Evolutionary conservation across 495 filamentous ascomycete species (phyloP).

Genomic region (Pyrenula massariospora): DNA sequence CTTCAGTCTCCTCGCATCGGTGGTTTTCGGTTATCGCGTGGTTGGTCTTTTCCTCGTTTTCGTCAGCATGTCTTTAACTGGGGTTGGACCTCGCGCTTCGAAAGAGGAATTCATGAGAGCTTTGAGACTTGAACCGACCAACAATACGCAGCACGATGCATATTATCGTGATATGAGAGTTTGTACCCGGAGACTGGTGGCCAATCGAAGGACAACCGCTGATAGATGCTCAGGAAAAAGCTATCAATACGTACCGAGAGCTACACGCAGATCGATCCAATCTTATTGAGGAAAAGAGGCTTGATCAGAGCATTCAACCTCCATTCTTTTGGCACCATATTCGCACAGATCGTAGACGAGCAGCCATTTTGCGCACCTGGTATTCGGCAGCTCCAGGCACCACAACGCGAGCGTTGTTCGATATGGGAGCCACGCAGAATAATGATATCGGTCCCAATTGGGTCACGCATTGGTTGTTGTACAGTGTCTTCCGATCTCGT

Average conservation of each 20-base stretch:
- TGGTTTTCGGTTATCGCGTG: not conserved
- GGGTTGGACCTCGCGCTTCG: slow-evolving; percentile 30
- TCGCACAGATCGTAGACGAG: slow-evolving; percentile 27
- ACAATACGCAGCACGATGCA: slow-evolving; percentile 28
- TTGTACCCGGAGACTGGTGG: slow-evolving; percentile 4
- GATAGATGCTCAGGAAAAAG: slow-evolving; percentile 25
- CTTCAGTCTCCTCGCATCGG: not conserved
- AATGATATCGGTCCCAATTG: slow-evolving; percentile 41
- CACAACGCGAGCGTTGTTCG: slow-evolving; percentile 25
- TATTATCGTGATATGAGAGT: slow-evolving; percentile 34
- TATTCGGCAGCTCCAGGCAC: slow-evolving; percentile 15
- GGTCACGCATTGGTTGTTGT: slow-evolving; percentile 46
- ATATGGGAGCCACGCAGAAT: slow-evolving; percentile 18
- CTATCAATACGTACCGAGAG: slow-evolving; percentile 30
- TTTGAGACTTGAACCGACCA: slow-evolving; percentile 21
- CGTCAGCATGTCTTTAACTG: not conserved
- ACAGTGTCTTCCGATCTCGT: slow-evolving; percentile 45
- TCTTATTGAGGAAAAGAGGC: slow-evolving; percentile 27
- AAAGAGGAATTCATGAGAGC: slow-evolving; percentile 36
- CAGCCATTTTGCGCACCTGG: slow-evolving; percentile 29
- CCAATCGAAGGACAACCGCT: not conserved
- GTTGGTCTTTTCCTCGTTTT: not conserved
- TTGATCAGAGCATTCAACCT: slow-evolving; percentile 20
- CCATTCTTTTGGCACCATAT: slow-evolving; percentile 37
- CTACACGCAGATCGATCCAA: slow-evolving; percentile 26